A percentile compares a stretch with the other conserved stretches of the same genome.
These are phyloP conservation scores for Talaromyces marneffei DNA, from an alignment of 2,329 filamentous ascomycete species.

Conservation along the genomic window DNA sequence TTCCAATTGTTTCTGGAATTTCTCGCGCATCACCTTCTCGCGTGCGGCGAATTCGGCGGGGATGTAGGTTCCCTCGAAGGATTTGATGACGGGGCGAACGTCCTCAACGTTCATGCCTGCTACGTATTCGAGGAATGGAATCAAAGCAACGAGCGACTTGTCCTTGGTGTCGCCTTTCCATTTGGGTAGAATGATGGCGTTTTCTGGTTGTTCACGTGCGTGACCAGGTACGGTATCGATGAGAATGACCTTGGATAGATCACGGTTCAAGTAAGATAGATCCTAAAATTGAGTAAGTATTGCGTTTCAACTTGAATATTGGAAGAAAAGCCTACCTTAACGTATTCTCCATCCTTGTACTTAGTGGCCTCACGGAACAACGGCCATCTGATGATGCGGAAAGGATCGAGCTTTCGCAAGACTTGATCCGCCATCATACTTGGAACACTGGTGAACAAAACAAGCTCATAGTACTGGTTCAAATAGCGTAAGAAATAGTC, in stretches of 20 bases:
- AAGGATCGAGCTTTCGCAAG: constrained; percentile 89
- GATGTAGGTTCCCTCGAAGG: constrained; percentile 83
- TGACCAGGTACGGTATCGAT: constrained; percentile 80
- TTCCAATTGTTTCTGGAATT: constrained; percentile 73
- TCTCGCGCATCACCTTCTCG: constrained; percentile 76
- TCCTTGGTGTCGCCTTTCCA: constrained; percentile 83
- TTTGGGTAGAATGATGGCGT: constrained; percentile 83
- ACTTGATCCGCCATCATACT: constrained; percentile 79
- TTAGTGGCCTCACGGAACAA: constrained; percentile 94
- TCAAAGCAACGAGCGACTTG: constrained; percentile 77
- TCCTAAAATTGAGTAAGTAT: constrained; percentile 53
- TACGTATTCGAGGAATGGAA: constrained; percentile 96
- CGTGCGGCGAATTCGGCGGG: constrained; percentile 83
- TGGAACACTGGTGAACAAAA: constrained; percentile 87
- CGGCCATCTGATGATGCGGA: constrained; percentile 90
- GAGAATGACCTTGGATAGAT: constrained; percentile 90
- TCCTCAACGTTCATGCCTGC: constrained; percentile 89
- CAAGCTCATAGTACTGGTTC: constrained; percentile 95
- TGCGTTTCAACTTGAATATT: constrained; percentile 16
- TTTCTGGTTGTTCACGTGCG: constrained; percentile 87
- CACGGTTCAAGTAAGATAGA: constrained; percentile 93
- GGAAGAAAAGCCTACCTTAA: constrained; percentile 65
- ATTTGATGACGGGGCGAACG: constrained; percentile 77
- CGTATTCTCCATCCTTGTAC: constrained; percentile 90
- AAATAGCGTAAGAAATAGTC: constrained; percentile 98